These are phyloP conservation scores for Pythium phragmitis DNA, from an alignment of 352 stramenopile genomes.

Conservation along the genomic window DNA sequence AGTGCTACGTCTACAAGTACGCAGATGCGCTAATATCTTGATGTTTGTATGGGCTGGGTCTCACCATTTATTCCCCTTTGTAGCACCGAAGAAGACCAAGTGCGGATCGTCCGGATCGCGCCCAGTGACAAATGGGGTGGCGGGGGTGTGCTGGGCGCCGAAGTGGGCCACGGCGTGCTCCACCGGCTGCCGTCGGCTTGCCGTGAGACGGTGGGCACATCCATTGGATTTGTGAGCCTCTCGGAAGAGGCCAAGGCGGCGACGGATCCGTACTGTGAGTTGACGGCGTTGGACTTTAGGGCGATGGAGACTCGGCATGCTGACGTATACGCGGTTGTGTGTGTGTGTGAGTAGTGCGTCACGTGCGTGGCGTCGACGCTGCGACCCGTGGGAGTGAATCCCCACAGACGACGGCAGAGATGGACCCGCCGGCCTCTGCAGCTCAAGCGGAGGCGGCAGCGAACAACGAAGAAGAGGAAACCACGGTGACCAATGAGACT, in stretches of 20 bases:
- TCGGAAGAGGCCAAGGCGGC: constrained; percentile 64
- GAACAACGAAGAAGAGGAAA: neutral
- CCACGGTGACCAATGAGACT: neutral
- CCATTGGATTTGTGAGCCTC: constrained; percentile 79
- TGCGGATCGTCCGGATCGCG: constrained; percentile 89
- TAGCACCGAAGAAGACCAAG: constrained; percentile 89
- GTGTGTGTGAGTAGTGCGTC: constrained; percentile 4
- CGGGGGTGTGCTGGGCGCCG: constrained; percentile 90
- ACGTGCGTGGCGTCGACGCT: constrained; percentile 1
- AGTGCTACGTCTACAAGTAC: constrained; percentile 98
- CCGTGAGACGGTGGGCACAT: constrained; percentile 55
- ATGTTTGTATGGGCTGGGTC: neutral
- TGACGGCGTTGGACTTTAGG: neutral
- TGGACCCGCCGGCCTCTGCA: neutral
- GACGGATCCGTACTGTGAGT: constrained; percentile 78
- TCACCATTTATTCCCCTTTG: neutral
- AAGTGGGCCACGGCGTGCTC: constrained; percentile 95
- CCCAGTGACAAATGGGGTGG: constrained; percentile 88
- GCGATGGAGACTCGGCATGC: neutral
- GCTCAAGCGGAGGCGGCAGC: neutral
- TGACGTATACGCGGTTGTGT: neutral
- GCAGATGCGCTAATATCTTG: neutral
- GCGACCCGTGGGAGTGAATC: neutral
- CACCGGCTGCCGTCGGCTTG: constrained; percentile 90
- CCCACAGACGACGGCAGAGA: neutral